Conservation (phyloP, 192 early-diverging fungal species). For the Coemansia guatemalensis region DNA sequence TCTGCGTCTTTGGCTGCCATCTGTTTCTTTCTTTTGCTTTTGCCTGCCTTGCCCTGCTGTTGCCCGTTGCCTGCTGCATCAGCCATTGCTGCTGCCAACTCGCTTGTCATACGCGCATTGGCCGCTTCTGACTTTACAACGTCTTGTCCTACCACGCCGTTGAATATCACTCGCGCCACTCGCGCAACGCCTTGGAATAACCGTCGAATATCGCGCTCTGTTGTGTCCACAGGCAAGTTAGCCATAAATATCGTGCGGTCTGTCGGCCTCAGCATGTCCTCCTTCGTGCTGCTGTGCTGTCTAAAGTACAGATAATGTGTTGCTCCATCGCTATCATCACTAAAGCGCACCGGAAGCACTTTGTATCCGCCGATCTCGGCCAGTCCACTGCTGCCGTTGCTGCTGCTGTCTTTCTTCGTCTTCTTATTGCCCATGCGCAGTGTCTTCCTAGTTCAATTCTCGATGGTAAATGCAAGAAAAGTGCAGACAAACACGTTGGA, state of each 20-base stretch:
- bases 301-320: slow-evolving; percentile 60
- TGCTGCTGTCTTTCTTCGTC: slow-evolving; percentile 13
- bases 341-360: slow-evolving; percentile 55
- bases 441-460: neutral
- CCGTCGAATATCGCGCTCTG: slow-evolving; percentile 61
- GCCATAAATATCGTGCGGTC: slow-evolving; percentile 66
- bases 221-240: slow-evolving; percentile 70
- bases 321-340: slow-evolving; percentile 5
- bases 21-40: slow-evolving; percentile 13
- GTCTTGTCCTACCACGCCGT: slow-evolving; percentile 46
- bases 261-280: slow-evolving; percentile 54
- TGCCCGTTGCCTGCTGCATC: slow-evolving; percentile 29
- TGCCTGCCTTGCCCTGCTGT: slow-evolving; percentile 29
- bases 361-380: slow-evolving; percentile 58
- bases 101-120: slow-evolving; percentile 34
- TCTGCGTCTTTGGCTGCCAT: slow-evolving; percentile 25
- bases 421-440: slow-evolving; percentile 26
- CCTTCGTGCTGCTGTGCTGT: slow-evolving; percentile 50
- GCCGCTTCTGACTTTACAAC: slow-evolving; percentile 18
- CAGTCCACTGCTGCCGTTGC: slow-evolving; percentile 25
- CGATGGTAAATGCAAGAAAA: neutral
- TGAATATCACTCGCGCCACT: slow-evolving; percentile 58
- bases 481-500: neutral
- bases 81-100: slow-evolving; percentile 36
- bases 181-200: slow-evolving; percentile 61